These are phyloP conservation scores for Aristolochia californica DNA, from an alignment of 164 flowering plant genomes.

Conservation along the genomic window DNA sequence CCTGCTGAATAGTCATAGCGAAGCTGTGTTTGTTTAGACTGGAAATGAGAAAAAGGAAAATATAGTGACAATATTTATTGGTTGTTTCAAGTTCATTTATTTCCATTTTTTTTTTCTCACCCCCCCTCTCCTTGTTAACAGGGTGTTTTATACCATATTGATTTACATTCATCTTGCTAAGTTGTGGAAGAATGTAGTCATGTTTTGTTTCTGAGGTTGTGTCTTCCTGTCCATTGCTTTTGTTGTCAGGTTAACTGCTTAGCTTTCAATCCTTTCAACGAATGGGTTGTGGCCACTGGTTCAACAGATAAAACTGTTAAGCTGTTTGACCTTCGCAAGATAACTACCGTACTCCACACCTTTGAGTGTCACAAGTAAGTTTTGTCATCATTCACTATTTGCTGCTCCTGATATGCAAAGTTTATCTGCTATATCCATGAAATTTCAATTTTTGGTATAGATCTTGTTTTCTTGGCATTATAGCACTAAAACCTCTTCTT, in stretches of 20 bases:
- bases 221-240: neutral
- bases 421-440: neutral
- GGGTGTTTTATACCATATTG: no score
- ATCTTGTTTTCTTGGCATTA: neutral
- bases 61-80: no score
- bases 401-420: neutral
- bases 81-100: no score
- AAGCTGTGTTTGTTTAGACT: no score
- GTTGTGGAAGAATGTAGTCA: no score
- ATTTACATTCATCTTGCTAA: no score
- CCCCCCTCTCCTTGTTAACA: no score
- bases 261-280: slow-evolving; percentile 94
- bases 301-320: slow-evolving; percentile 95
- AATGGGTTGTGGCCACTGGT: slow-evolving; percentile 94
- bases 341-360: slow-evolving; percentile 66
- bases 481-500: neutral
- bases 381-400: neutral
- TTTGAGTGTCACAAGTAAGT: slow-evolving; percentile 92
- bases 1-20: no score
- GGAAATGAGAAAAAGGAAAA: no score
- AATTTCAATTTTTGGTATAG: neutral
- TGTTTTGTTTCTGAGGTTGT: no score
- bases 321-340: slow-evolving; percentile 86
- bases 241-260: slow-evolving; percentile 74
- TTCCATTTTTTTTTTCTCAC: no score